Percentiles rank a stretch among this genome's conserved stretches.
These are phyloP conservation scores for Colletotrichum karsti DNA, from an alignment of 2,329 filamentous ascomycete species.

Conservation along the genomic window DNA sequence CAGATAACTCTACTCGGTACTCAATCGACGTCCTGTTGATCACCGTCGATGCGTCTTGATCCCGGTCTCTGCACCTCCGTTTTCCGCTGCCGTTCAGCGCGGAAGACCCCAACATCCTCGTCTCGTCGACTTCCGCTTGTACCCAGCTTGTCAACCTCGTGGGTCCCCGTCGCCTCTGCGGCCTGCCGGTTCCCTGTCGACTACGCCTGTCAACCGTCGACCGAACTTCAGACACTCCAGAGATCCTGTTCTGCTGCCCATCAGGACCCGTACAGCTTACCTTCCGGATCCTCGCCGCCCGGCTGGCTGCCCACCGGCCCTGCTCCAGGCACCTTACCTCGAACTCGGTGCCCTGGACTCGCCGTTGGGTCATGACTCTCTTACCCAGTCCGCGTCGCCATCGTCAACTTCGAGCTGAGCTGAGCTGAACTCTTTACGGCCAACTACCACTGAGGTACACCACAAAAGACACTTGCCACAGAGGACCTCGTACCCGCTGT, in stretches of 20 bases:
- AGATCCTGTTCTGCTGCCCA: slow-evolving; percentile 4
- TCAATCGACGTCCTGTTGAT: not conserved
- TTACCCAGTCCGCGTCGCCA: slow-evolving; percentile 1
- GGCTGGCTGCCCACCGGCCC: not conserved
- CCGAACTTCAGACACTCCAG: not conserved
- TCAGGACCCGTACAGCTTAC: not conserved
- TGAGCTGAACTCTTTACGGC: not conserved
- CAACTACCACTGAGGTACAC: too few relatives aligned
- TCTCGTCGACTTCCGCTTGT: too few relatives aligned
- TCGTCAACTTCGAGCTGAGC: not conserved
- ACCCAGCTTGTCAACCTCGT: slow-evolving; percentile 8
- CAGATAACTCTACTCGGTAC: not conserved
- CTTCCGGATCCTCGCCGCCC: not conserved
- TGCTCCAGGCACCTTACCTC: not conserved
- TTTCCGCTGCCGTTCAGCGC: not conserved
- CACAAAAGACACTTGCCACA: not conserved
- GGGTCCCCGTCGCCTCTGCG: slow-evolving; percentile 9
- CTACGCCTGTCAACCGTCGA: not conserved
- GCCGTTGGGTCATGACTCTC: slow-evolving; percentile 4
- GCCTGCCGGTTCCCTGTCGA: not conserved
- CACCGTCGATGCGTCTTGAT: not conserved
- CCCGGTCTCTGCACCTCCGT: slow-evolving; percentile 15
- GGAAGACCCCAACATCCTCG: not conserved
- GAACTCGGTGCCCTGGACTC: not conserved
- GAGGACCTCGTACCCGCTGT: slow-evolving; percentile 8